Evolutionary conservation across 331 rosid genomes (phyloP), one percentile per base, ranked within the genome.

Genomic region (Erythrophleum ivorense): DNA sequence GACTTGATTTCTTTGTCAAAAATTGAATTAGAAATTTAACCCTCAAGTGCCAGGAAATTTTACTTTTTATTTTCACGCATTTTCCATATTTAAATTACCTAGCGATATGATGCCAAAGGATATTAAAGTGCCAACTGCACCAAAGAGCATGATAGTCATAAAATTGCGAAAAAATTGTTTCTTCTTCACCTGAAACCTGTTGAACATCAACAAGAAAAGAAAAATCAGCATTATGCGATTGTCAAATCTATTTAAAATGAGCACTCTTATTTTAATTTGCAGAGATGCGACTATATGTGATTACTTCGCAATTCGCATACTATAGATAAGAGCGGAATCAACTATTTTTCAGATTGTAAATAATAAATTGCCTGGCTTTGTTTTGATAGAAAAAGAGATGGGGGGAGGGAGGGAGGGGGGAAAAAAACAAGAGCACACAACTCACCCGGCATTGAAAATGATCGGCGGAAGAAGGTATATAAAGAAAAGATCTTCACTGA

Each of bases 381-480:
- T 68, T 43, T 36, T 68, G 18, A n/a, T 21, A 70, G 40, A 1
- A 24, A 19, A 6, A 55, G 3, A 16, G 7, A 64, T 11, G 2
- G 9, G 29, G 29, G 29, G n/a, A n/a, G n/a, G n/a, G n/a, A n/a
- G 29, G 29, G 5, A 7, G 48, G 48, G 48, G 14, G 6, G 21
- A 33, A 11, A 24, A 18, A 15, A 7, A 60, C 38, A 5, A 78
- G 43, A 53, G 7, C 13, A 36, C 5, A 14, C 21, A 68, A 72
- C 91, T 66, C 59, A 96, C 98, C 99, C 99, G 31, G 99, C 99
- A 78, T 96, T 96, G 91, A 96, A 96, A 78, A 96, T 96, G 80
- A 96, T 96, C 1, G 99, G 99, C n/a, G 99, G 99, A 40, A 96
- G 98, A 84, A 96, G 97, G 84, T 94, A 96, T 80, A 91, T 94